Percentiles rank a stretch among this genome's conserved stretches.
Conservation (phyloP, 345 rosid genomes). For the Combretum micranthum region DNA sequence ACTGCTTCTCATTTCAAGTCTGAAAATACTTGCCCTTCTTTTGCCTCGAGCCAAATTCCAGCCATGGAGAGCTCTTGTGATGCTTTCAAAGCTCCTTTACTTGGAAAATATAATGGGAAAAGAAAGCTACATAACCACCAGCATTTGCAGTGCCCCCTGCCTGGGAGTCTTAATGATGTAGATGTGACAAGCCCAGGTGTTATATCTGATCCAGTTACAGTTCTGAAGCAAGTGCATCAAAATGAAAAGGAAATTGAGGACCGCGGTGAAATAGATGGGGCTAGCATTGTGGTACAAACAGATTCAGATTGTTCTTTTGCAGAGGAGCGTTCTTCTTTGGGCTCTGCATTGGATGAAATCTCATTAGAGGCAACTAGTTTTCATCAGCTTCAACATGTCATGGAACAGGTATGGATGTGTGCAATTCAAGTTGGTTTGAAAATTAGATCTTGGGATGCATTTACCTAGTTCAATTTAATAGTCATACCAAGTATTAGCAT, state of each 20-base stretch:
- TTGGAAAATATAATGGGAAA: slow-evolving; percentile 20
- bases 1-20: slow-evolving; percentile 43
- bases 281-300: slow-evolving; percentile 21
- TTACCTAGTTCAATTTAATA: too few relatives aligned
- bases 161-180: slow-evolving; percentile 24
- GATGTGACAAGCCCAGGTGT: slow-evolving; percentile 24
- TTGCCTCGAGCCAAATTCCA: slow-evolving; percentile 51
- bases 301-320: slow-evolving; percentile 42
- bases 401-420: slow-evolving; percentile 36
- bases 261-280: slow-evolving; percentile 33
- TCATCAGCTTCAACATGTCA: slow-evolving; percentile 75
- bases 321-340: slow-evolving; percentile 54
- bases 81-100: slow-evolving; percentile 28
- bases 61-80: slow-evolving; percentile 36
- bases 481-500: too few relatives aligned
- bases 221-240: slow-evolving; percentile 28
- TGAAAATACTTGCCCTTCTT: slow-evolving; percentile 39
- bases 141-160: slow-evolving; percentile 20
- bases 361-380: slow-evolving; percentile 78
- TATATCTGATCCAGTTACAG: slow-evolving; percentile 32
- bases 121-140: slow-evolving; percentile 20
- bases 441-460: too few relatives aligned
- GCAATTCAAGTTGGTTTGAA: too few relatives aligned
- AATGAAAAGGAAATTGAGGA: slow-evolving; percentile 31
- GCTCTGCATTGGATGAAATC: slow-evolving; percentile 58